Base-by-base conservation (phyloP, 1,139 yeast species). In the Pneumocystis oryctolagi region DNA sequence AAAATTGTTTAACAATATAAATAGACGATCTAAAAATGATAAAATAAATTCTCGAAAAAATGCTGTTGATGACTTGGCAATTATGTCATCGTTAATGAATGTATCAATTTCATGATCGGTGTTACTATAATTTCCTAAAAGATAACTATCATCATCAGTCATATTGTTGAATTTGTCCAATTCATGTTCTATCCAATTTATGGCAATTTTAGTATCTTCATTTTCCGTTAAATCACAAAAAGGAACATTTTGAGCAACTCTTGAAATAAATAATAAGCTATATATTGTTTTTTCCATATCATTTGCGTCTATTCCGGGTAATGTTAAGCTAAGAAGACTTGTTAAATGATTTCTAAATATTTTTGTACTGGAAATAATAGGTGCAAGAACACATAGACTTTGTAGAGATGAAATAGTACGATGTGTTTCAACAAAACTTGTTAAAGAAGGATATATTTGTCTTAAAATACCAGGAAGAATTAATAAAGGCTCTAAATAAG, bases 221-320 rank as follows among this genome's bases (percentile, higher is more conserved):
- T 66, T 69, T 14, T 68, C 72, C 28, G 74, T 70, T 18, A 73
- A 60, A 60, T 75, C 76, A 5, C 78, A 75, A 67, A 89, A 78
- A 0, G 97, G 97, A 3, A 87, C 81, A 66, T 84, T 85, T 16
- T 85, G 78, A 0, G 90, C 84, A 37, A 86, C 81, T 0, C 88
- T 79, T 14, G 89, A 85, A 66, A 92, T 80, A 31, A 87, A 80
- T 66, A 84, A 82, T 61, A 90, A 75, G 0, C 96, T 82, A 62
- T 82, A 79, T 40, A 84, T 78, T 0, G 96, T 85, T 71, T 90
- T 83, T 34, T 78, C 80, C 63, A 89, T 78, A 73, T 92, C 98
- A 72, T 90, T 92, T 0, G 94, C 82, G 71, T 92, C 97, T 59
- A 92, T 84, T 30, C 95, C 96, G 0, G 90, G 88, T 16, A 90